Evolutionary conservation across 441 rosid species (phyloP), one percentile per base, ranked within the genome.

Genomic region (Erodium moschatum): DNA sequence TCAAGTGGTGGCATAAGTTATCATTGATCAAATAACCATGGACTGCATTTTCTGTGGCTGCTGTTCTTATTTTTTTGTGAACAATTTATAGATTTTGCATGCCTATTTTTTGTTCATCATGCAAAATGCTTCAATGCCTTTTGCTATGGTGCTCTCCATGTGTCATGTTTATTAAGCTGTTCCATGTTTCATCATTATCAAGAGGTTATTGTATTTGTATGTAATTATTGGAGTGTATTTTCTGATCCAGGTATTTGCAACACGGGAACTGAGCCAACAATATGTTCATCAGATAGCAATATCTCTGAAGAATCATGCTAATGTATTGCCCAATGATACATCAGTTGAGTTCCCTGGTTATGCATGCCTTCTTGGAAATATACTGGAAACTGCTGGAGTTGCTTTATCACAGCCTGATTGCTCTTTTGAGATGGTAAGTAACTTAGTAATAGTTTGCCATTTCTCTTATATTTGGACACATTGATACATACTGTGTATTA

Each of bases 281-380:
- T 92, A 91, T 77, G 79, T 88, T 71, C 93, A 81, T 82, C 89
- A 90, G 79, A 85, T 89, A 88, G 89, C 90, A 62, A 78, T 79
- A 13, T 83, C 85, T 64, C 80, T 89, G 76, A 86, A 84, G 80
- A 81, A 83, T 74, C 82, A 81, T 69, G 70, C 86, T 64, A 79
- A 81, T 81, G 78, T 87, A 40, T 82, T 90, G 68, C 95, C 97
- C 7, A 64, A 68, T 52, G 93, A 90, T 80, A 73, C 85, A 67
- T 84, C 89, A 33, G 67, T 69, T 54, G 85, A 83, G 70, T 84
- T 79, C 78, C 96, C 99, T 70, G 81, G 89, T 66, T 82, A 85
- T 81, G 98, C 97, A 56, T 90, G 97, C 77, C 91, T 95, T 67
- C 95, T 95, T 73, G 99, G 92, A 73, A 95, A 92, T 76, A 77